phyloP scores from a whole-genome alignment of 2,329 filamentous ascomycete species.

The Aspergillus persii region DNA sequence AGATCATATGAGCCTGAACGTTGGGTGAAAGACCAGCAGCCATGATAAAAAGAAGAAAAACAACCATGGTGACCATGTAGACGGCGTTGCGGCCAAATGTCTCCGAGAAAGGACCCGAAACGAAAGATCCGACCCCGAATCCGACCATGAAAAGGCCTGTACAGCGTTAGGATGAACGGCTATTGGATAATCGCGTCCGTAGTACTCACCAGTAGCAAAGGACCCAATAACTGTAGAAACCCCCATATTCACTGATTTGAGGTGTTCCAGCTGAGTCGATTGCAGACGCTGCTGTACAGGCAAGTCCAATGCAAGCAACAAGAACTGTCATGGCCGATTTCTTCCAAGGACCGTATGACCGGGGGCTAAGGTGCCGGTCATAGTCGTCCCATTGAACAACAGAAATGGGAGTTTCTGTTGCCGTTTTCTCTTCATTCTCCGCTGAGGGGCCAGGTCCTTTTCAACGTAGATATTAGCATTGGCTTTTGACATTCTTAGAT shows the following conservation, averaged over 20 bases:
- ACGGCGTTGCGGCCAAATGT: constrained; percentile 49
- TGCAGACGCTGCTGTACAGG: constrained; percentile 51
- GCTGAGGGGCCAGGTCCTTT: no score
- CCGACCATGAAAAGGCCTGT: constrained; percentile 36
- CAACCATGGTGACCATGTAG: constrained; percentile 46
- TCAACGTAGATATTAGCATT: no score
- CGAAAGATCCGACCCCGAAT: constrained; percentile 48
- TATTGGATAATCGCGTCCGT: no score
- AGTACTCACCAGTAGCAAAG: constrained; percentile 43
- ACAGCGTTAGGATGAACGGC: background rate
- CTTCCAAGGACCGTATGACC: constrained; percentile 32
- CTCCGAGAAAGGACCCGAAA: constrained; percentile 51
- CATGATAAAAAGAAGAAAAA: constrained; percentile 51
- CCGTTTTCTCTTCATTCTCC: no score
- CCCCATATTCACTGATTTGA: constrained; percentile 46
- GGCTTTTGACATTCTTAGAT: no score
- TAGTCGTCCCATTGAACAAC: constrained; percentile 42
- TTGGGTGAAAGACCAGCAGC: constrained; percentile 48
- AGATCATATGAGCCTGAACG: constrained; percentile 49
- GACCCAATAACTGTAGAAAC: constrained; percentile 52
- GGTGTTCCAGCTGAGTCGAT: constrained; percentile 52
- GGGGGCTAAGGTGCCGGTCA: constrained; percentile 38
- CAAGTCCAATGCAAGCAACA: constrained; percentile 50
- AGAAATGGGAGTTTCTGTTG: constrained; percentile 10
- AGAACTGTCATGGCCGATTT: constrained; percentile 41